Percentiles rank a stretch among this genome's conserved stretches.
These are phyloP conservation scores for Aspergillus bridgeri DNA, from an alignment of 495 filamentous ascomycete genomes.

Conservation along the genomic window DNA sequence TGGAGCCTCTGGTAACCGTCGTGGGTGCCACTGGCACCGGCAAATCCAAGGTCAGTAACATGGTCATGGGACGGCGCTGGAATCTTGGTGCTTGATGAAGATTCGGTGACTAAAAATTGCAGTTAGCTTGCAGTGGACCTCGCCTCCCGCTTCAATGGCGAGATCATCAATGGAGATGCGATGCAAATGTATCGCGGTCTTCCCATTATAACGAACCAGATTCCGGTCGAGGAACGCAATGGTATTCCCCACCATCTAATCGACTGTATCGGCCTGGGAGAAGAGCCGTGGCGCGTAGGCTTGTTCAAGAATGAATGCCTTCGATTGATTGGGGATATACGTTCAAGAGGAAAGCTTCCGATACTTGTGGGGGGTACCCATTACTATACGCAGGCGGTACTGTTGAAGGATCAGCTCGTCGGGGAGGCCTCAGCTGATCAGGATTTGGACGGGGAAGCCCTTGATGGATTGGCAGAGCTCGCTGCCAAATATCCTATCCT, in stretches of 20 bases:
- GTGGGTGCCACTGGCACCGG: slow-evolving; percentile 94
- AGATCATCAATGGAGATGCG: slow-evolving; percentile 98
- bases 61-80: slow-evolving; percentile 3
- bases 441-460: slow-evolving; percentile 16
- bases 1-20: slow-evolving; percentile 72
- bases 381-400: slow-evolving; percentile 85
- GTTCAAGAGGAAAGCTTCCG: slow-evolving; percentile 69
- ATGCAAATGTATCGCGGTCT: slow-evolving; percentile 96
- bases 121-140: slow-evolving; percentile 88
- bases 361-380: slow-evolving; percentile 93
- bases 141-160: slow-evolving; percentile 79
- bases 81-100: not conserved
- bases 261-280: slow-evolving; percentile 65
- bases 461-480: slow-evolving; percentile 1
- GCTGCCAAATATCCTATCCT: slow-evolving; percentile 65
- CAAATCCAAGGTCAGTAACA: slow-evolving; percentile 79
- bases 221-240: slow-evolving; percentile 67
- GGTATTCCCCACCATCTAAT: slow-evolving; percentile 89
- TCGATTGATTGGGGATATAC: slow-evolving; percentile 72
- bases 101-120: slow-evolving; percentile 27
- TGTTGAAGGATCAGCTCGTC: slow-evolving; percentile 69
- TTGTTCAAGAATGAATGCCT: slow-evolving; percentile 67
- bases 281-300: slow-evolving; percentile 78
- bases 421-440: slow-evolving; percentile 25
- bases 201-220: slow-evolving; percentile 94